Conservation (phyloP, 345 rosid genomes). For the Durio zibethinus region DNA sequence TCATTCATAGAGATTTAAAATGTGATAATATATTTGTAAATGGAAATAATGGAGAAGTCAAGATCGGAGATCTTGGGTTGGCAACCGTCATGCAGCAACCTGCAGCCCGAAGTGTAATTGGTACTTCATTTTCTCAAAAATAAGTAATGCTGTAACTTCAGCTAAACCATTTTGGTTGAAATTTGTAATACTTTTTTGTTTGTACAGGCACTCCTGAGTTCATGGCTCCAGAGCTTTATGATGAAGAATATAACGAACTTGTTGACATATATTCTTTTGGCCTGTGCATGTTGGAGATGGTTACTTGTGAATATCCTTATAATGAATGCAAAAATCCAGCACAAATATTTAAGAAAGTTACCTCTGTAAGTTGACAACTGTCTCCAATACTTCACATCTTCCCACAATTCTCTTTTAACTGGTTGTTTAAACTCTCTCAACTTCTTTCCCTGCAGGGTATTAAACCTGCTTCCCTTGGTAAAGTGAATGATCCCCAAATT, state of each 20-base stretch:
- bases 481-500: constrained; percentile 62
- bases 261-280: constrained; percentile 86
- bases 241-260: constrained; percentile 81
- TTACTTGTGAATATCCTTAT: constrained; percentile 76
- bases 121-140: constrained; percentile 17
- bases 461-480: constrained; percentile 71
- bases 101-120: constrained; percentile 53
- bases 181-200: constrained; percentile 4
- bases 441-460: constrained; percentile 46
- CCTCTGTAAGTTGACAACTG: constrained; percentile 43
- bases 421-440: not conserved
- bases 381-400: not conserved
- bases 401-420: not conserved
- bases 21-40: constrained; percentile 60
- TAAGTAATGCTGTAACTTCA: not conserved
- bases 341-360: constrained; percentile 80
- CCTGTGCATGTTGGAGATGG: constrained; percentile 82
- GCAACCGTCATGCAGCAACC: constrained; percentile 61
- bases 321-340: constrained; percentile 75
- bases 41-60: constrained; percentile 58
- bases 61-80: constrained; percentile 66
- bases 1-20: constrained; percentile 58
- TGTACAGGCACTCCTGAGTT: constrained; percentile 77
- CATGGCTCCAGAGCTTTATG: constrained; percentile 95
- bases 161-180: not conserved